Evolutionary conservation across 805 yeast genomes (phyloP).

Genomic region (Peterozyma toletana): DNA sequence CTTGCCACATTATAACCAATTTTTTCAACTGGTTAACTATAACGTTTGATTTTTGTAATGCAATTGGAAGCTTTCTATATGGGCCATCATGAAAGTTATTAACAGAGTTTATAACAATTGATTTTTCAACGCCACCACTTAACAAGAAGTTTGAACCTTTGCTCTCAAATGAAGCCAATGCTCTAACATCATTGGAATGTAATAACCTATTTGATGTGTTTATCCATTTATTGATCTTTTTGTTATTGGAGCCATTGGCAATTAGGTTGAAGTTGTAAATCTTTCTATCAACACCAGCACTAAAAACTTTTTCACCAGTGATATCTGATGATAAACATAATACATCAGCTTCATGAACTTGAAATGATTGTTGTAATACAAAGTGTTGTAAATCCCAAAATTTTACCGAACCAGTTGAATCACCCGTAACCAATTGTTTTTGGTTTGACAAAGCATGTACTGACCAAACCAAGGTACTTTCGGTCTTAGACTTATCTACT

Average conservation of each 20-base stretch:
- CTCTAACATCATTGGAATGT: constrained; percentile 82
- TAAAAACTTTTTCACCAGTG: constrained; percentile 57
- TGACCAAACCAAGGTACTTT: constrained; percentile 89
- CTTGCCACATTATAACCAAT: constrained; percentile 71
- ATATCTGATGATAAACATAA: constrained; percentile 60
- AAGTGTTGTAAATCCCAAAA: constrained; percentile 83
- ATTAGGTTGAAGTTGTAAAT: constrained; percentile 64
- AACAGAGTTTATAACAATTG: constrained; percentile 58
- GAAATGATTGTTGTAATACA: constrained; percentile 74
- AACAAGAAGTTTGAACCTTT: constrained; percentile 61
- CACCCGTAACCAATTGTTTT: constrained; percentile 86
- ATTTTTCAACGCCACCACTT: constrained; percentile 79
- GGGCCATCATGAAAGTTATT: constrained; percentile 65
- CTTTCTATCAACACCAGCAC: constrained; percentile 92
- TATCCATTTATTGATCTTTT: constrained; percentile 53
- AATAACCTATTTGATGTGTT: constrained; percentile 67
- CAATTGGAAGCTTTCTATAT: constrained; percentile 61
- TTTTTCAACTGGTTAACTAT: constrained; percentile 38
- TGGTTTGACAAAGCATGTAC: constrained; percentile 55
- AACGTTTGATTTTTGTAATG: constrained; percentile 50
- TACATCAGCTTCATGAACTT: constrained; percentile 88
- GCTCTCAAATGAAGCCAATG: constrained; percentile 65
- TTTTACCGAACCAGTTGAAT: constrained; percentile 89
- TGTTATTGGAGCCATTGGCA: constrained; percentile 21
- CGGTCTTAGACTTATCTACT: constrained; percentile 83